Evolutionary conservation across 768 basidiomycete genomes (phyloP).

Genomic region (Phylloporus rhodoxanthus): DNA sequence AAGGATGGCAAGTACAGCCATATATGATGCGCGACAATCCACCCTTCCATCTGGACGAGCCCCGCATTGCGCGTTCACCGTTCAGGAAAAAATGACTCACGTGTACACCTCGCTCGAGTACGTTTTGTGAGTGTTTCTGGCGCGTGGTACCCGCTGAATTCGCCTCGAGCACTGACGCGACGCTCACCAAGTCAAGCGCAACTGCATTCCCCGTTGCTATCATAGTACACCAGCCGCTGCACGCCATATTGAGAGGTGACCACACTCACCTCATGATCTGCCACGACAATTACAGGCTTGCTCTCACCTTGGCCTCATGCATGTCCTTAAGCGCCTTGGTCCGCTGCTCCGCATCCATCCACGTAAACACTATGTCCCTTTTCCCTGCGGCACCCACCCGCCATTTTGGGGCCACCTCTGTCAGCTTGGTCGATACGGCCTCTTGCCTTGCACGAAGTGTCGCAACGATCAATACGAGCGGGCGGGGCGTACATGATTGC

Average conservation of each 20-base stretch:
- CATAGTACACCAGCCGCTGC: slow-evolving; percentile 74
- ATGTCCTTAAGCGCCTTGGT: slow-evolving; percentile 85
- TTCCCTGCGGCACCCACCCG: slow-evolving; percentile 24
- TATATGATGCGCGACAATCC: no score
- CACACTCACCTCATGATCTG: slow-evolving; percentile 55
- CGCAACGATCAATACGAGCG: slow-evolving; percentile 45
- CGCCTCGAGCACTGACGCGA: no score
- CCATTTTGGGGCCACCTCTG: slow-evolving; percentile 58
- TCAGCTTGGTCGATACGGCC: slow-evolving; percentile 43
- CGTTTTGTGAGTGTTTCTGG: no score
- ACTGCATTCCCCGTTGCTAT: slow-evolving; percentile 56
- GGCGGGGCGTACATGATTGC: slow-evolving; percentile 71
- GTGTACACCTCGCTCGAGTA: no score
- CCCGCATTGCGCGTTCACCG: no score
- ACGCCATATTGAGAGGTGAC: no score
- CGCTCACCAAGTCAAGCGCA: slow-evolving; percentile 45
- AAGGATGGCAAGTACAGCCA: no score
- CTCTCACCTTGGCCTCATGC: slow-evolving; percentile 67
- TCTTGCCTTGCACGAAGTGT: slow-evolving; percentile 33
- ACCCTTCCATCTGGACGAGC: no score
- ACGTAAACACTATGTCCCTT: slow-evolving; percentile 56
- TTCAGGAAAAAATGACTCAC: no score
- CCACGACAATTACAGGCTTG: slow-evolving; percentile 51
- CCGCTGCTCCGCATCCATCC: slow-evolving; percentile 88
- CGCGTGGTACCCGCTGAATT: no score